Conservation (phyloP, 1,284 basidiomycete species). For the Hypsizygus ulmarius region DNA sequence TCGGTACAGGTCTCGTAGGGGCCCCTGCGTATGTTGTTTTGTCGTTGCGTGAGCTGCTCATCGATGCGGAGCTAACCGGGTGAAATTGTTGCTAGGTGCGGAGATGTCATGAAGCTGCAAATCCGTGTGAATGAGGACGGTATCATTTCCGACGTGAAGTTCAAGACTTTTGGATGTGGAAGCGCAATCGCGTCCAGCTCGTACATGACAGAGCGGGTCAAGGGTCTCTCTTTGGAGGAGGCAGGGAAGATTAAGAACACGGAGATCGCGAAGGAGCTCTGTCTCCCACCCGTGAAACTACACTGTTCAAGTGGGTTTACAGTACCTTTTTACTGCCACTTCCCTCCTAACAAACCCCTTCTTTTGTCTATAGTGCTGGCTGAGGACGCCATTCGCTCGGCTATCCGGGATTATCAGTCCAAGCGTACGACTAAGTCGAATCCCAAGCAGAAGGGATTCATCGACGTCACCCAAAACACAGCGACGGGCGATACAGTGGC, state of each 20-base stretch:
- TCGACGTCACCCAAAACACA: slow-evolving; percentile 75
- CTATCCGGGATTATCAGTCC: slow-evolving; percentile 87
- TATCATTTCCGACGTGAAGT: slow-evolving; percentile 97
- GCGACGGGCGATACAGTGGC: slow-evolving; percentile 65
- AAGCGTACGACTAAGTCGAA: slow-evolving; percentile 63
- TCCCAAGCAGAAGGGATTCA: slow-evolving; percentile 60
- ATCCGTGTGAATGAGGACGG: slow-evolving; percentile 95
- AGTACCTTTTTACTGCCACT: slow-evolving; percentile 2
- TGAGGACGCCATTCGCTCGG: slow-evolving; percentile 96
- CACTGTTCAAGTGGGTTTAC: slow-evolving; percentile 76
- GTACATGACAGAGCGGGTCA: slow-evolving; percentile 98
- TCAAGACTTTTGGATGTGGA: slow-evolving; percentile 97
- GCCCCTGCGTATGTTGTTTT: slow-evolving; percentile 85
- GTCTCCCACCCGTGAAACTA: slow-evolving; percentile 94
- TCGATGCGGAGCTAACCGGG: slow-evolving; percentile 29
- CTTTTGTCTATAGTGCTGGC: slow-evolving; percentile 70
- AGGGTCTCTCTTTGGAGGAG: slow-evolving; percentile 90
- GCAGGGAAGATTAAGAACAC: slow-evolving; percentile 98
- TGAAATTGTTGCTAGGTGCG: slow-evolving; percentile 50
- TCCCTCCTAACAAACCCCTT: slow-evolving; percentile 15
- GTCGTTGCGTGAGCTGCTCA: slow-evolving; percentile 2
- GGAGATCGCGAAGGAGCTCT: slow-evolving; percentile 96
- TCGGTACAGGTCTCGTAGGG: slow-evolving; percentile 97
- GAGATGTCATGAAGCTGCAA: slow-evolving; percentile 98
- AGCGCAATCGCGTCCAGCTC: slow-evolving; percentile 97